Evolutionary conservation across 148 eudicot genomes (phyloP).

Genomic region (Tetragonia tetragonoides): DNA sequence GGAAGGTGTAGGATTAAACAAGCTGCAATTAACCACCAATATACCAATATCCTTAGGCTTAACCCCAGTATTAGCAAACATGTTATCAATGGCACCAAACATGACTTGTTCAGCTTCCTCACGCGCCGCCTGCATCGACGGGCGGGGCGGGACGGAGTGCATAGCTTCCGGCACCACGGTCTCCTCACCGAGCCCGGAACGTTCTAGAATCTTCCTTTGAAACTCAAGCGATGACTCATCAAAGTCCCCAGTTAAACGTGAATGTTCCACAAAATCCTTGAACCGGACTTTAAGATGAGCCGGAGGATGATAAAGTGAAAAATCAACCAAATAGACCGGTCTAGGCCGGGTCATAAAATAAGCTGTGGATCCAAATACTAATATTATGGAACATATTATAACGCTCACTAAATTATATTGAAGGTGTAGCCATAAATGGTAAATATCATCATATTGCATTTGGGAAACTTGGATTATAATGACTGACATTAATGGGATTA

Average conservation of each 20-base stretch:
- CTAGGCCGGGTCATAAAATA: conserved; percentile 52
- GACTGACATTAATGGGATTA: conserved; percentile 40
- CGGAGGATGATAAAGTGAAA: conserved; percentile 47
- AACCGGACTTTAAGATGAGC: conserved; percentile 30
- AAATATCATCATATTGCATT: conserved; percentile 47
- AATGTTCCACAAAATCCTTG: conserved; percentile 37
- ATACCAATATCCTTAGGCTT: conserved; percentile 52
- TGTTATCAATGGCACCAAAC: conserved; percentile 47
- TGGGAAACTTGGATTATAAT: conserved; percentile 44
- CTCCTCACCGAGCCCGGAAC: conserved; percentile 60
- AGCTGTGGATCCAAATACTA: conserved; percentile 41
- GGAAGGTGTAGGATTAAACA: conserved; percentile 66
- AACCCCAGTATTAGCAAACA: conserved; percentile 35
- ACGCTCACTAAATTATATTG: conserved; percentile 37
- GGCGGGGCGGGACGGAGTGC: conserved; percentile 52
- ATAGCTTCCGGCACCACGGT: conserved; percentile 49
- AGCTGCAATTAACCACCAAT: conserved; percentile 54
- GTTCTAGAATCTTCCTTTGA: conserved; percentile 51
- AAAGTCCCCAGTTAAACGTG: conserved; percentile 41
- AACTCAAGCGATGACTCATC: conserved; percentile 52
- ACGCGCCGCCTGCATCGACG: conserved; percentile 56
- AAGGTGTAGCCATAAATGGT: conserved; percentile 41
- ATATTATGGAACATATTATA: conserved; percentile 23
- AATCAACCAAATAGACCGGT: conserved; percentile 53
- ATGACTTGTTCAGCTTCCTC: conserved; percentile 55